Conservation (phyloP, 805 yeast genomes). For the Yarrowia phangngaensis region DNA sequence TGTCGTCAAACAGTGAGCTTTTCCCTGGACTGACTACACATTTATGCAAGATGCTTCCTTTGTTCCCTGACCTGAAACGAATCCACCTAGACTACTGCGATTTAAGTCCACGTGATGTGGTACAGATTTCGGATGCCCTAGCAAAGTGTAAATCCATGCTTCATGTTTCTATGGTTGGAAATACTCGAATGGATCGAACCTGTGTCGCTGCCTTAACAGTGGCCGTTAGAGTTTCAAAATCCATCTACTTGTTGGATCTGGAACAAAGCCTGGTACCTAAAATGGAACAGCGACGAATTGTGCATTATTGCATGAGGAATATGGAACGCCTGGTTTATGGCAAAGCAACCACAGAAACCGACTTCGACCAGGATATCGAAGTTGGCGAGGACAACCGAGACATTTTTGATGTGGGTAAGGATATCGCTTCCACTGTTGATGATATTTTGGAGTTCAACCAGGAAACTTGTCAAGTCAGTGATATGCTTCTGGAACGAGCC, state of each 20-base stretch:
- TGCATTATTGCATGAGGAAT: slow-evolving; percentile 76
- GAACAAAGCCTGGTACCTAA: slow-evolving; percentile 61
- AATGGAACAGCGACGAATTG: slow-evolving; percentile 63
- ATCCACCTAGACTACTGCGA: slow-evolving; percentile 70
- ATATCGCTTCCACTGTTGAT: slow-evolving; percentile 32
- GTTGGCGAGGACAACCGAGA: slow-evolving; percentile 43
- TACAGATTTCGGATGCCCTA: slow-evolving; percentile 60
- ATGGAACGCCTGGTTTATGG: slow-evolving; percentile 41
- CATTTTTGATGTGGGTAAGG: slow-evolving; percentile 36
- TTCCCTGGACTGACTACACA: slow-evolving; percentile 60
- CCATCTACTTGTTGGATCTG: slow-evolving; percentile 65
- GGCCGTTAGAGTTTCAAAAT: slow-evolving; percentile 61
- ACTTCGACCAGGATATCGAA: slow-evolving; percentile 34
- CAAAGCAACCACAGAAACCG: slow-evolving; percentile 14
- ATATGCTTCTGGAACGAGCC: slow-evolving; percentile 43
- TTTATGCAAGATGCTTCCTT: slow-evolving; percentile 62
- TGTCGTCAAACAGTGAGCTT: slow-evolving; percentile 63
- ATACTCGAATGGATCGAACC: slow-evolving; percentile 53
- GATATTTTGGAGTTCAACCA: slow-evolving; percentile 30
- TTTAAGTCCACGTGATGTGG: slow-evolving; percentile 52
- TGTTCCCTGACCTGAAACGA: slow-evolving; percentile 59
- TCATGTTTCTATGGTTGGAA: slow-evolving; percentile 67
- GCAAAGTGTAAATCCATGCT: slow-evolving; percentile 64
- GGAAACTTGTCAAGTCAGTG: slow-evolving; percentile 32
- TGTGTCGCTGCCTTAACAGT: slow-evolving; percentile 63